Evolutionary conservation across 208 protist genomes (phyloP), one percentile per base, ranked within the genome.

Genomic region (Trypanosoma theileri): DNA sequence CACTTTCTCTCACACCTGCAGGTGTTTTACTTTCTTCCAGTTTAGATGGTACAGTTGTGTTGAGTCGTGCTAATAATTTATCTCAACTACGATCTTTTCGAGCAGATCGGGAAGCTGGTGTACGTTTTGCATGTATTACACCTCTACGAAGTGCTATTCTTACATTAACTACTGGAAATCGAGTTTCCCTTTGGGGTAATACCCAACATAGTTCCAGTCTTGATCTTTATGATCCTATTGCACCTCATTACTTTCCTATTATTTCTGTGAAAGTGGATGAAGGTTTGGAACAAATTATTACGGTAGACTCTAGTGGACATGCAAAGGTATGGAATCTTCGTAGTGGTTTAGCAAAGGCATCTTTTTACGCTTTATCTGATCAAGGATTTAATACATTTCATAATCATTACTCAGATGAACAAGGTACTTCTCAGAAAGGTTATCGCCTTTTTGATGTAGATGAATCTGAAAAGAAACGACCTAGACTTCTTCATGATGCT

Each of bases 291-390:
- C 87, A 93, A 69, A 44, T 93, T 4, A 84, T 89, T 44, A 82
- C 87, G 12, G 65, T 82, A 13, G 87, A 91, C 69, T 73, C 66
- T 45, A 89, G 79, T 55, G 82, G 80, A 12, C 84, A 83, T 65
- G 79, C 82, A 56, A 93, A 93, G 78, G 84, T 93, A 19, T 93
- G 87, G 87, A 84, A 72, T 54, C 51, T 93, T 50, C 62, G 77
- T 9, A 84, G 69, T 19, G 65, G 59, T 28, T 59, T 82, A 24
- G 76, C 76, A 3, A 66, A 84, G n/a, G 79, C 76, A 19, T 88
- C 87, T 31, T 93, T 93, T 67, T 86, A 86, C 52, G 87, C 87
- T 17, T 57, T 83, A n/a, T 59, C 79, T 17, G 59, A 56, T 4
- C 35, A 82, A 50, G 66, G 54, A 28, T 60, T 72, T 14, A 51